These are phyloP conservation scores for Rhododendron kiyosumense DNA, from an alignment of 148 eudicot genomes.

Conservation along the genomic window DNA sequence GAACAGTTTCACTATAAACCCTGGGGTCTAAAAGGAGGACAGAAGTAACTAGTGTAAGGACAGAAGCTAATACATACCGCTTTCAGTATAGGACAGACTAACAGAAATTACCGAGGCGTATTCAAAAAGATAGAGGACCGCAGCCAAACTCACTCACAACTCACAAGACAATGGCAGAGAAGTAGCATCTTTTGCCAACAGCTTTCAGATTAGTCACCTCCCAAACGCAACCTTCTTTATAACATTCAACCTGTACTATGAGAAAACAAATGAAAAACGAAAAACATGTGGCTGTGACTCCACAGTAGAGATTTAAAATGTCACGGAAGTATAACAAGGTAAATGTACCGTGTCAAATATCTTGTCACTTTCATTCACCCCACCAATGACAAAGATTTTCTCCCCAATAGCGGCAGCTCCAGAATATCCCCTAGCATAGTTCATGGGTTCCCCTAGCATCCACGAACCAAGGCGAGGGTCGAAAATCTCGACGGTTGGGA, in stretches of 20 bases:
- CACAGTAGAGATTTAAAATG: background rate
- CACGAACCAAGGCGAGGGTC: slow-evolving; percentile 65
- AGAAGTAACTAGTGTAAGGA: background rate
- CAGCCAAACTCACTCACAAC: background rate
- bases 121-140: background rate
- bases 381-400: slow-evolving; percentile 51
- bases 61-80: background rate
- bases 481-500: slow-evolving; percentile 49
- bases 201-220: slow-evolving; percentile 32
- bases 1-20: background rate
- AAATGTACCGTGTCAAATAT: slow-evolving; percentile 36
- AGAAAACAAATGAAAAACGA: background rate
- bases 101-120: background rate
- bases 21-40: background rate
- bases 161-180: slow-evolving; percentile 46
- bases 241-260: slow-evolving; percentile 53
- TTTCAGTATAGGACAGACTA: background rate
- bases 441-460: slow-evolving; percentile 56
- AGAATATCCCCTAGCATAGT: slow-evolving; percentile 38
- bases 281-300: background rate
- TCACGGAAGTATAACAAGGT: background rate
- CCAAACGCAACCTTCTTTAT: slow-evolving; percentile 63
- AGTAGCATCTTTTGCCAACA: slow-evolving; percentile 56
- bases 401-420: slow-evolving; percentile 42
- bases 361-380: slow-evolving; percentile 21